Evolutionary conservation across 345 rosid species (phyloP), one percentile per base, ranked within the genome.

Genomic region (Hypericum androsaemum): DNA sequence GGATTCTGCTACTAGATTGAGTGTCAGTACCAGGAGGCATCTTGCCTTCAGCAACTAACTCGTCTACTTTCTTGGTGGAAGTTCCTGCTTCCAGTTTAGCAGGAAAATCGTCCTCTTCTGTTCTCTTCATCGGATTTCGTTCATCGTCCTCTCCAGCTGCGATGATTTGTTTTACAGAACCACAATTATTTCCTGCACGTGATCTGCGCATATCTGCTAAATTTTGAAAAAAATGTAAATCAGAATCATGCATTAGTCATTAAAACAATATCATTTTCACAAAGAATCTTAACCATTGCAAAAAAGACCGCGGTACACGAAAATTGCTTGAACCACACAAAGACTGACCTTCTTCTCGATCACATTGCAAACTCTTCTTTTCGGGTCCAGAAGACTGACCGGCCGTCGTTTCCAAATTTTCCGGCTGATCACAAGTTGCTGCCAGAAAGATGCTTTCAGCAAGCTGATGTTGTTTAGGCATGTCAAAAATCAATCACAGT

Each of bases 1-100:
- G 60, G 12, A 67, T 57, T 65, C 61, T 62, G 55, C 79, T 72
- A 32, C 52, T 62, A 36, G 64, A 57, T 10, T 67, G 72, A 53
- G 75, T 68, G 52, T 54, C 56, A 10, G 64, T 55, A 22, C 10
- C 40, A 7, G 63, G 50, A 37, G 58, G 57, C 16, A 47, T 58
- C 41, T 61, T 35, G 17, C 73, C 75, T 9, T 5, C 13, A 11
- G 56, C 66, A 53, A 59, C 43, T 51, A 59, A 59, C 37, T 57
- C 70, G n/a, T 32, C 47, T 17, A 45, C 54, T 63, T 49, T 52
- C n/a, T 60, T 10, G 8, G 58, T 36, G 35, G 73, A 57, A 39
- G 44, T 39, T 44, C 47, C 42, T 15, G 54, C 51, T 38, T 37
- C 36, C 50, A 48, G 13, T 38, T 60, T 43, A 60, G 56, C 38